Conservation (phyloP, 2,329 filamentous ascomycete genomes). For the Catunica adiposa region DNA sequence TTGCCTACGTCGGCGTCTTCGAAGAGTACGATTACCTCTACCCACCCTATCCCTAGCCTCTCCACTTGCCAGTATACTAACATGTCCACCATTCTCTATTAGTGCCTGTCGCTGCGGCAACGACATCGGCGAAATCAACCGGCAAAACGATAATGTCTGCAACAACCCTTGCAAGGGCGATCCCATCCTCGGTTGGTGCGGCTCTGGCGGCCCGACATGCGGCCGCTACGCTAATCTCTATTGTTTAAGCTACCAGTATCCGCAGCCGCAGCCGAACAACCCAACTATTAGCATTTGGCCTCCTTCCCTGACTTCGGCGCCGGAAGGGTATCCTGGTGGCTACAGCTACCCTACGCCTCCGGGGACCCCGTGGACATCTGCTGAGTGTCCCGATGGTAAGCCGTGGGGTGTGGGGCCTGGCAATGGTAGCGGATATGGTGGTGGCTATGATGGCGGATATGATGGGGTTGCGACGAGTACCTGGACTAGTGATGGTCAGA, state of each 20-base stretch:
- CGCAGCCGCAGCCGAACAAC: neutral
- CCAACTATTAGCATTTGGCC: neutral
- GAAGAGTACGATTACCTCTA: constrained; percentile 10
- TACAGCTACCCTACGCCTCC: constrained; percentile 5
- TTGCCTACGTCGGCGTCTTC: constrained; percentile 14
- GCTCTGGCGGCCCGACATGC: constrained; percentile 7
- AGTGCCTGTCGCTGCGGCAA: constrained; percentile 14
- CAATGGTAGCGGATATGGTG: neutral
- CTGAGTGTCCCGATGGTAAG: neutral
- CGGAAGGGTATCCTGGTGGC: constrained; percentile 1
- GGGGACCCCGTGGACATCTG: neutral
- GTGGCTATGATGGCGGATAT: neutral
- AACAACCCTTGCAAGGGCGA: constrained; percentile 14
- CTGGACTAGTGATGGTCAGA: neutral
- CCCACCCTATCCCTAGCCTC: neutral
- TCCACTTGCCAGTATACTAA: too few relatives aligned
- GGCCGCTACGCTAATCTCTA: constrained; percentile 13
- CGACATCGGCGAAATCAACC: constrained; percentile 11
- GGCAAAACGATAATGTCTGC: constrained; percentile 12
- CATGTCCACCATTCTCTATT: neutral
- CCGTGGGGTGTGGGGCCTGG: neutral
- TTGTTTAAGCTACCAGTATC: constrained; percentile 6
- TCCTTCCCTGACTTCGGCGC: neutral
- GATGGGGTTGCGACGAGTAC: neutral
- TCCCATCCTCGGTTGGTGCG: constrained; percentile 12